Evolutionary conservation across 768 basidiomycete species (phyloP), one percentile per base, ranked within the genome.

Genomic region (Rhizopogon rudus): DNA sequence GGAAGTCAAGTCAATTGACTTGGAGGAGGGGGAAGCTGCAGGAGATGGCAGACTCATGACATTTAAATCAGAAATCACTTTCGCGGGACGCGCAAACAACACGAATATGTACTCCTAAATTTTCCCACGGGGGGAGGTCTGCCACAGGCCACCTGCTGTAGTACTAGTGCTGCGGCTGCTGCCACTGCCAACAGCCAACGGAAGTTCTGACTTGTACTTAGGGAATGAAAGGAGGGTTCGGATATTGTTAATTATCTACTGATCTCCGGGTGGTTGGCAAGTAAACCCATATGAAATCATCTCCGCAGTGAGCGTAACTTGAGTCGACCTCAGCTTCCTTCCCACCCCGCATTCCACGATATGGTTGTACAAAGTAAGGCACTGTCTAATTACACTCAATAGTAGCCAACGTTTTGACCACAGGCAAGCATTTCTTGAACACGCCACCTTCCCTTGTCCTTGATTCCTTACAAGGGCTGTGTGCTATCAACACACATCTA

Each of bases 351-450:
- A 48, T 31, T 22, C 22, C 37, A 17, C 41, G 6, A 22, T 49
- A 61, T 61, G 60, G 60, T 50, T 51, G 56, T 61, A 16, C 60
- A 61, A 52, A 61, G 60, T 61, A 43, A 44, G 55, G 22, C 13
- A 7, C 22, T 22, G n/a, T 17, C 41, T 25, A 5, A 22, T 12
- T 3, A 6, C 13, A 20, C 16, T 51, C 14, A 5, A 17, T 10
- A 25, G 33, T 20, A 25, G 9, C 33, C 25, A 17, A 50, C 6
- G 17, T 20, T 49, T 25, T 13, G 17, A n/a, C 17, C 35, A 8
- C 53, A 68, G 67, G 66, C 55, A 94, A 96, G 64, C 94, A 97
- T 74, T 82, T 97, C 59, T 60, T 90, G 57, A 93, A 94, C 70
- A 66, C 77, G 3, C 77, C 92, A 1, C 71, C 81, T 37, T 75